A percentile compares a stretch with the other conserved stretches of the same genome.
Evolutionary conservation across 1,284 basidiomycete species (phyloP).

Genomic region (Melampsora larici-populina): DNA sequence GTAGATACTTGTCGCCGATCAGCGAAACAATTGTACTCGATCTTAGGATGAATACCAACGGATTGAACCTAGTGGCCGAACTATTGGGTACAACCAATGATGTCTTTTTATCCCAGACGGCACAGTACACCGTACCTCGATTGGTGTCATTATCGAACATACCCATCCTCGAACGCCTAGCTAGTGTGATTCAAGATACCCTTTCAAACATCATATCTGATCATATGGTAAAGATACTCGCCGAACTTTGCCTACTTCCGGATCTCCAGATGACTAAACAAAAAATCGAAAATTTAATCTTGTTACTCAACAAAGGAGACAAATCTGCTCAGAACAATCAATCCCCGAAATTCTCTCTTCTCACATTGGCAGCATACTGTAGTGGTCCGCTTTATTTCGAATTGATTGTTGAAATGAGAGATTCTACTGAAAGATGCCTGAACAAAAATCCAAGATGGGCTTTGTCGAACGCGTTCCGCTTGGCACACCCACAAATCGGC

Average conservation of each 20-base stretch:
- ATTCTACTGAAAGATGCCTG: background rate
- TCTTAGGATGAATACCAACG: slow-evolving; percentile 24
- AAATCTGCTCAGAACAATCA: slow-evolving; percentile 1
- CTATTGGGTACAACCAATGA: slow-evolving; percentile 26
- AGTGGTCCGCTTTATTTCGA: slow-evolving; percentile 28
- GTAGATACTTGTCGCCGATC: slow-evolving; percentile 23
- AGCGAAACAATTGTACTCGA: slow-evolving; percentile 30
- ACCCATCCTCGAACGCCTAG: slow-evolving; percentile 18
- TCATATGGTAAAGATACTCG: slow-evolving; percentile 21
- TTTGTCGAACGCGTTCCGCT: slow-evolving; percentile 18
- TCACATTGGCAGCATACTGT: slow-evolving; percentile 5
- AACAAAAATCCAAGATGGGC: slow-evolving; percentile 8
- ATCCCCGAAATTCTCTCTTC: background rate
- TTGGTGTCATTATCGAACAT: slow-evolving; percentile 21
- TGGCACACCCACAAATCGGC: slow-evolving; percentile 6
- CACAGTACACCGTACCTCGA: slow-evolving; percentile 25
- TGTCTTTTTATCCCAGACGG: slow-evolving; percentile 22
- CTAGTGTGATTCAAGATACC: slow-evolving; percentile 24
- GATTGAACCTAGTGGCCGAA: slow-evolving; percentile 18
- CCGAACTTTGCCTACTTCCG: slow-evolving; percentile 24
- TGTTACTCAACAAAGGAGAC: slow-evolving; percentile 25
- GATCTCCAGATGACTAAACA: slow-evolving; percentile 8
- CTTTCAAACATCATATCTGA: slow-evolving; percentile 17
- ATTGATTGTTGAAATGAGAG: slow-evolving; percentile 30
- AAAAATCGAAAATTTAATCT: slow-evolving; percentile 16